These are phyloP conservation scores for Kluyveromyces siamensis DNA, from an alignment of 805 yeast species.

Conservation along the genomic window DNA sequence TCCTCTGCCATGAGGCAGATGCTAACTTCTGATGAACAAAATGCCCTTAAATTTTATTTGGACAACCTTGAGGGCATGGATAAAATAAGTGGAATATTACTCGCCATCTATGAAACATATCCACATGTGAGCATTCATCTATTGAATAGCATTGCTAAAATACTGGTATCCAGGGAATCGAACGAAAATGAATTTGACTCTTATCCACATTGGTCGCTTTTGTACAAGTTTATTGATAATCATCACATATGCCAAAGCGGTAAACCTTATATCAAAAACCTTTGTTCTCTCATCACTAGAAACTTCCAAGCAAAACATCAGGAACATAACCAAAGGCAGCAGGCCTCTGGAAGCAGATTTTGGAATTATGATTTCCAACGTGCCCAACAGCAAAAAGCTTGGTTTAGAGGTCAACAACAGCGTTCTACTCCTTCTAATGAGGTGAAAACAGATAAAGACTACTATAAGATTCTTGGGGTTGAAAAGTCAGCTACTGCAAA, in stretches of 20 bases:
- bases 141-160: conserved; percentile 11
- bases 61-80: conserved; percentile 2
- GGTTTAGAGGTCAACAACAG: conserved; percentile 29
- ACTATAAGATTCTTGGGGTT: conserved; percentile 70
- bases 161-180: conserved; percentile 6
- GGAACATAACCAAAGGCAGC: conserved; percentile 40
- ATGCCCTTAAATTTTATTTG: conserved; percentile 11
- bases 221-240: conserved; percentile 17
- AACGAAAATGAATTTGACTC: conserved; percentile 8
- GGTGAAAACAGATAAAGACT: conserved; percentile 44
- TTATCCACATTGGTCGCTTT: conserved; percentile 2
- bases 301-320: conserved; percentile 36
- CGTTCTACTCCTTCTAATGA: conserved; percentile 18
- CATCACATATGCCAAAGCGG: conserved; percentile 11
- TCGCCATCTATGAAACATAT: conserved; percentile 19
- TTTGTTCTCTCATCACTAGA: conserved; percentile 31
- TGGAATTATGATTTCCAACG: conserved; percentile 33
- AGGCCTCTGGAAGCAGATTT: conserved; percentile 17
- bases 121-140: conserved; percentile 23
- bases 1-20: conserved; percentile 12
- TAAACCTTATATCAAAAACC: conserved; percentile 10
- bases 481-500: conserved; percentile 55
- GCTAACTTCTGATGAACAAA: conserved; percentile 11
- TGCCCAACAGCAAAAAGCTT: conserved; percentile 30
- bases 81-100: conserved; percentile 8